Evolutionary conservation across 2,329 filamentous ascomycete species (phyloP), one percentile per base, ranked within the genome.

Genomic region (Macrophomina pseudophaseolina): DNA sequence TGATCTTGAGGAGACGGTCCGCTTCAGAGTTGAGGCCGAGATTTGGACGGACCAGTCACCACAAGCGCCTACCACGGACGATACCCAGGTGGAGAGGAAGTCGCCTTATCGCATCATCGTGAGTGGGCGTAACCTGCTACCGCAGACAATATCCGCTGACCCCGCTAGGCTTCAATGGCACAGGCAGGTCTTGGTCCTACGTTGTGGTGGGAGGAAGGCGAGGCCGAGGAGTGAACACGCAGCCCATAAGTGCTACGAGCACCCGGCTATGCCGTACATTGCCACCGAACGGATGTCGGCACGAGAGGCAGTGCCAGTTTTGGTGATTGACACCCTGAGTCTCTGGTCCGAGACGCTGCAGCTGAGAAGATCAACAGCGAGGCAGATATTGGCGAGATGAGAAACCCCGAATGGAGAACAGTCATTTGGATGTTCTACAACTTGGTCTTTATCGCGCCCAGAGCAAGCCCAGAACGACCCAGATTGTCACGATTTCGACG

Each of bases 21-120:
- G 94, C 48, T 91, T 98, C 73, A 87, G 93, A 28, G 89, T 98
- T 48, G 88, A 96, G 72, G 87, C 90, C 60, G 95, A 99, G 80
- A 87, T 92, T 71, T 99, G 95, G 93, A 88, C 93, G 68, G 94
- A 98, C 76, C 91, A 97, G 78, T 89, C 91, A 0, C 94, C 94
- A 0, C 88, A 96, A 80, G 87, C 89, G 49, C 90, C 92, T 0
- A 85, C 87, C 66, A 88, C 89, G 62, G 87, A 90, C 42, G 79
- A 82, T 3, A 86, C 90, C 69, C 84, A 87, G 14, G 86, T 86
- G 46, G 85, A 88, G 64, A 87, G 88, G 71, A 85, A 84, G 68
- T 88, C 91, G 5, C 90, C 91, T 0, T 95, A 93, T 81, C 85
- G 84, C 69, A 86, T 94, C 70, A 87, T 78, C 62, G 78, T 80